A percentile compares a stretch with the other conserved stretches of the same genome.
phyloP scores from a whole-genome alignment of 208 protist species.

The Naegleria gruberi region DNA sequence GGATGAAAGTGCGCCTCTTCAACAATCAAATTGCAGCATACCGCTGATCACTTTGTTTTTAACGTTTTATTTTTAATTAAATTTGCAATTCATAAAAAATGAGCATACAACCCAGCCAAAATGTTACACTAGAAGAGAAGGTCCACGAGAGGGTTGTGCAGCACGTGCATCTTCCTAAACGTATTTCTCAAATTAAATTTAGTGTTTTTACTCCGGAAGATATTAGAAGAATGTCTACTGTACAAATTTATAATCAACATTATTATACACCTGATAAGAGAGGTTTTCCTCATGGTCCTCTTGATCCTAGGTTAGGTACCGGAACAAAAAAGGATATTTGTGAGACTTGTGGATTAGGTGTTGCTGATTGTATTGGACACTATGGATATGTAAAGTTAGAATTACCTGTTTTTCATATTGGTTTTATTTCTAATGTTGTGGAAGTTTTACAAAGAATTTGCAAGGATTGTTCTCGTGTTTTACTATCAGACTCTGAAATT shows the following conservation, averaged over 20 bases:
- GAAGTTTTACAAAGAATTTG: constrained; percentile 92
- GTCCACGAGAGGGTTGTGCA: background rate
- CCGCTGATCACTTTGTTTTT: background rate
- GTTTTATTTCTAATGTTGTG: constrained; percentile 87
- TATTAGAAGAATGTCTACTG: constrained; percentile 60
- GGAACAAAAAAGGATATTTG: constrained; percentile 70
- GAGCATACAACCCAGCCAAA: background rate
- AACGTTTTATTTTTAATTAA: background rate
- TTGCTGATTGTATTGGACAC: constrained; percentile 93
- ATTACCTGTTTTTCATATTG: constrained; percentile 96
- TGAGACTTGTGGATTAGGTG: constrained; percentile 76
- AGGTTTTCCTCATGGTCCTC: constrained; percentile 63
- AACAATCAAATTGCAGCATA: background rate
- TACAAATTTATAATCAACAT: constrained; percentile 61
- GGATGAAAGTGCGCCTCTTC: no score
- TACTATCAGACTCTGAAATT: constrained; percentile 61
- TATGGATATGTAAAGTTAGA: constrained; percentile 94
- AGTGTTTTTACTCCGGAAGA: constrained; percentile 69
- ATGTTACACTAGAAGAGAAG: background rate
- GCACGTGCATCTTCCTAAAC: background rate
- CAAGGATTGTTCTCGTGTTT: constrained; percentile 83
- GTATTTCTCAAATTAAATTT: constrained; percentile 59
- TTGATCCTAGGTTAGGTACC: constrained; percentile 78
- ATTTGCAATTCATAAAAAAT: background rate
- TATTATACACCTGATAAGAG: constrained; percentile 52